Percentiles rank a stretch among this genome's conserved stretches.
Evolutionary conservation across 176 grass and related monocot genomes (phyloP).

Genomic region (Avena eriantha): DNA sequence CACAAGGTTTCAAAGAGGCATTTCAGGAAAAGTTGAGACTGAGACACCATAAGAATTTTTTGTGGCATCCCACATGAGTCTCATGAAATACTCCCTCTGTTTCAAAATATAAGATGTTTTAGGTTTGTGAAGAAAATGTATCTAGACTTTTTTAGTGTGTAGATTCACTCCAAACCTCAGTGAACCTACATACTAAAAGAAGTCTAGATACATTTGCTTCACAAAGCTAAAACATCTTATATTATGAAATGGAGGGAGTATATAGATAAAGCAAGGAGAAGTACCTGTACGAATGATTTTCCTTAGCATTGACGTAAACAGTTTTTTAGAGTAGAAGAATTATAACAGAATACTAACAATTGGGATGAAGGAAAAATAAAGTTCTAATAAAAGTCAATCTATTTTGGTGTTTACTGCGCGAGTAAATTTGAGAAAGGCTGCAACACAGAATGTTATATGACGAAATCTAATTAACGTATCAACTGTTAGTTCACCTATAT

Average conservation of each 20-base stretch:
- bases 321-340: not conserved
- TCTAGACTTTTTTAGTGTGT: too few species aligned
- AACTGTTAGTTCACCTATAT: not conserved
- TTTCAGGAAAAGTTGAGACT: not conserved
- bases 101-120: too few species aligned
- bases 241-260: too few species aligned
- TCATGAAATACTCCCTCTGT: not conserved
- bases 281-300: not conserved
- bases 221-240: too few species aligned
- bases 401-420: not conserved
- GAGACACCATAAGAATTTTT: not conserved
- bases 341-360: not conserved
- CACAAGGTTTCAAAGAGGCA: not conserved
- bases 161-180: too few species aligned
- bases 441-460: not conserved
- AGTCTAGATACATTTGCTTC: too few species aligned
- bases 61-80: not conserved
- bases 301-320: not conserved
- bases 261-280: not conserved
- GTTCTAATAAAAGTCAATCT: not conserved
- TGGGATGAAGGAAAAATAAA: not conserved
- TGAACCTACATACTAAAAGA: too few species aligned
- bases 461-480: not conserved
- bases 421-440: slow-evolving; percentile 5
- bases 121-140: too few species aligned